A percentile compares a stretch with the other conserved stretches of the same genome.
These are phyloP conservation scores for Trichoderma citrinoviride DNA, from an alignment of 2,329 filamentous ascomycete genomes.

Conservation along the genomic window DNA sequence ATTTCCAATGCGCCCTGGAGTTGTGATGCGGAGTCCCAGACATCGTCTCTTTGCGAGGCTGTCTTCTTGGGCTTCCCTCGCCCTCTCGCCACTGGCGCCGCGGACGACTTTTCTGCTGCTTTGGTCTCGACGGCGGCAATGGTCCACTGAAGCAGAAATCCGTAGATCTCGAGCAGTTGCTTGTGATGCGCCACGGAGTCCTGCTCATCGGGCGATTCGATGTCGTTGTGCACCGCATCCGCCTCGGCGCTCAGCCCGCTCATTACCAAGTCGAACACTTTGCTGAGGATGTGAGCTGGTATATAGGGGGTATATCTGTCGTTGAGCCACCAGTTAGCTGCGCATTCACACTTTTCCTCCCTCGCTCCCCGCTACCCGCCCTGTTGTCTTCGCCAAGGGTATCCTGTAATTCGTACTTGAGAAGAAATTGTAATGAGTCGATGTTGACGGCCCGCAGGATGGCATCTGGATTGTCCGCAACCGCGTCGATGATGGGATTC, in stretches of 20 bases:
- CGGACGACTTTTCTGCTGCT: conserved; percentile 80
- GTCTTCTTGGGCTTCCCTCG: conserved; percentile 75
- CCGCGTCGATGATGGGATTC: conserved; percentile 87
- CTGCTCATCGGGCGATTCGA: conserved; percentile 84
- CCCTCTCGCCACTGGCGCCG: conserved; percentile 64
- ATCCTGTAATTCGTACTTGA: conserved; percentile 77
- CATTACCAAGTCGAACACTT: conserved; percentile 85
- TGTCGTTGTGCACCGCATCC: conserved; percentile 78
- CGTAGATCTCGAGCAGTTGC: conserved; percentile 87
- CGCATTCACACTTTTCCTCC: background rate
- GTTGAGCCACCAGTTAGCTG: conserved; percentile 30
- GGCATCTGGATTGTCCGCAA: conserved; percentile 88
- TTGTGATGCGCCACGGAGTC: conserved; percentile 85
- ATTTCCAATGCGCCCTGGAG: conserved; percentile 84
- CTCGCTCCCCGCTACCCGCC: background rate
- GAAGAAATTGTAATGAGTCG: conserved; percentile 89
- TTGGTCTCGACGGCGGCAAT: conserved; percentile 93
- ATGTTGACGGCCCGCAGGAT: conserved; percentile 76
- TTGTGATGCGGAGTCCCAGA: conserved; percentile 86
- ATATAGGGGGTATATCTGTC: conserved; percentile 77
- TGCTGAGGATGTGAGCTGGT: conserved; percentile 80
- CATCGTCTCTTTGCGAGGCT: conserved; percentile 64
- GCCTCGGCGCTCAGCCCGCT: conserved; percentile 83
- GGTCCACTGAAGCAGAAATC: conserved; percentile 91
- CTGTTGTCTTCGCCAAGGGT: background rate